Evolutionary conservation across 306 rosid species (phyloP).

Genomic region (Ziziphus jujuba): DNA sequence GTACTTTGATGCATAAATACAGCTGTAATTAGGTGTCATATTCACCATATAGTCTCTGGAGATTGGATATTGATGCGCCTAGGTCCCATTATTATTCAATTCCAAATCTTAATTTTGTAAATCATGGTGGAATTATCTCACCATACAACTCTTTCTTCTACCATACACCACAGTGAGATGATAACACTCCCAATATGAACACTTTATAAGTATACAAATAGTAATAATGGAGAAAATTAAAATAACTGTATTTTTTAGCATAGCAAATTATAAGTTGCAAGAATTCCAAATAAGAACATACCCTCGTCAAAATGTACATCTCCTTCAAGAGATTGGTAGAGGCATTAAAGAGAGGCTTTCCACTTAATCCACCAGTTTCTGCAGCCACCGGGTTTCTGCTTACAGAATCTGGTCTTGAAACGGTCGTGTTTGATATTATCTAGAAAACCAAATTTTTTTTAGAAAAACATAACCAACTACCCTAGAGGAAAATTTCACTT

Average conservation of each 20-base stretch:
- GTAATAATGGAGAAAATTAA: background rate
- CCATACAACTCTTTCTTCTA: background rate
- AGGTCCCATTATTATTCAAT: background rate
- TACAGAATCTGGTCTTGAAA: slow-evolving; percentile 82
- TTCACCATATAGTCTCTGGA: background rate
- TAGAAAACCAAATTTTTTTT: slow-evolving; percentile 16
- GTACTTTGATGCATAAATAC: background rate
- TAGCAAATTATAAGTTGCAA: background rate
- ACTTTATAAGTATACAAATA: background rate
- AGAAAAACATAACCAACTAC: too few relatives aligned
- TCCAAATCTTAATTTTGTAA: background rate
- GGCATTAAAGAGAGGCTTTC: slow-evolving; percentile 81
- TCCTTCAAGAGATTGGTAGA: slow-evolving; percentile 79
- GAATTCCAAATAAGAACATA: slow-evolving; percentile 34
- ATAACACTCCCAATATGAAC: background rate
- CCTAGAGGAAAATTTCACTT: background rate
- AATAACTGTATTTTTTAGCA: background rate
- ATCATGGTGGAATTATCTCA: background rate
- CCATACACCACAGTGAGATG: background rate
- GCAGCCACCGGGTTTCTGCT: slow-evolving; percentile 51
- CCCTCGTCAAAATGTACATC: slow-evolving; percentile 91
- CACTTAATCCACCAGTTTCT: slow-evolving; percentile 96
- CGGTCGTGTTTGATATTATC: slow-evolving; percentile 92
- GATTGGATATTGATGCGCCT: background rate
- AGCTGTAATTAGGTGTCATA: background rate